Conservation (phyloP, 2,329 filamentous ascomycete genomes). For the Byssothecium circinans region DNA sequence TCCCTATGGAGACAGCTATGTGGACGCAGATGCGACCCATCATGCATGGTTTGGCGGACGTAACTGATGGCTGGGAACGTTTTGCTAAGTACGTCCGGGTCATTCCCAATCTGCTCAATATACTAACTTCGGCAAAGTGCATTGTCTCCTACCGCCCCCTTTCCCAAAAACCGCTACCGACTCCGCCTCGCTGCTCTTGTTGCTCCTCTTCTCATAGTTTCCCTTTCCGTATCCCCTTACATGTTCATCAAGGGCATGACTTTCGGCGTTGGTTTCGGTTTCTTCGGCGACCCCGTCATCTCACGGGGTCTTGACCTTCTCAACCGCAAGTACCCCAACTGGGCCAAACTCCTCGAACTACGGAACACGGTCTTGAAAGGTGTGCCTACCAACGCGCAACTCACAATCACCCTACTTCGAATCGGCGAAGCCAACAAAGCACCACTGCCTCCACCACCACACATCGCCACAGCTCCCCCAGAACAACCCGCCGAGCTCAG, state of each 20-base stretch:
- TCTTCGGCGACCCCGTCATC: constrained; percentile 80
- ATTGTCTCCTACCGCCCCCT: constrained; percentile 53
- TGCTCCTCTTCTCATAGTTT: constrained; percentile 47
- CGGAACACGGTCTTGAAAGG: constrained; percentile 77
- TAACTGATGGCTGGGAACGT: constrained; percentile 65
- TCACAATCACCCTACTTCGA: constrained; percentile 77
- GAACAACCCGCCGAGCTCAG: constrained; percentile 55
- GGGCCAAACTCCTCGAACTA: constrained; percentile 74
- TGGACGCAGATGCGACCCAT: constrained; percentile 74
- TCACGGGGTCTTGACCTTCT: constrained; percentile 60
- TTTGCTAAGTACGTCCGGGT: constrained; percentile 57
- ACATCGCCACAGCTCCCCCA: constrained; percentile 48
- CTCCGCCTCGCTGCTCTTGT: constrained; percentile 51
- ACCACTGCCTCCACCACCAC: constrained; percentile 67
- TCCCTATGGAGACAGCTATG: constrained; percentile 74
- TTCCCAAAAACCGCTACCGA: constrained; percentile 48
- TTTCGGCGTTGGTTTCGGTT: constrained; percentile 70
- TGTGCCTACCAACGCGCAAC: constrained; percentile 82
- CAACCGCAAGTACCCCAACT: constrained; percentile 66
- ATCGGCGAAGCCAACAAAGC: constrained; percentile 81
- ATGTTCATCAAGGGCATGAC: constrained; percentile 64
- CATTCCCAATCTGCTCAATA: neutral
- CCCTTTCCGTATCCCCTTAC: constrained; percentile 52
- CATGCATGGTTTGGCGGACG: constrained; percentile 66
- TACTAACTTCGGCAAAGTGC: constrained; percentile 34